Conservation (phyloP, 83 land plant species). For the Thuja plicata region DNA sequence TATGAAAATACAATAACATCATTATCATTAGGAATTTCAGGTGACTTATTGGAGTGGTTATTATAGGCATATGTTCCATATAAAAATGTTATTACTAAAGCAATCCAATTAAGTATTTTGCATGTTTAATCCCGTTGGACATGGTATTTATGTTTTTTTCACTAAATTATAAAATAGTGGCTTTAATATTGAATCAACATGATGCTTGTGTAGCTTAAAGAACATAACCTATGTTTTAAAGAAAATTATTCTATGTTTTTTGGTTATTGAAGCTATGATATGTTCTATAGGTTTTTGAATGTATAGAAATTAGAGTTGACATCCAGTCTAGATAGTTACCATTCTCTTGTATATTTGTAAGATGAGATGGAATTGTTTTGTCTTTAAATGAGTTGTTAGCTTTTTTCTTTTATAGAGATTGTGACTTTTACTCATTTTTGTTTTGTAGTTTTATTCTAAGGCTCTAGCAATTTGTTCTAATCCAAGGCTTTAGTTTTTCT, state of each 20-base stretch:
- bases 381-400: not conserved
- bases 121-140: not conserved
- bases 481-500: not conserved
- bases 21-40: not conserved
- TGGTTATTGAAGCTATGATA: not conserved
- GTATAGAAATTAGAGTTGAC: not conserved
- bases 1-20: not conserved
- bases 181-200: not conserved
- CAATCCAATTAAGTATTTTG: not conserved
- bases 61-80: not conserved
- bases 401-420: not conserved
- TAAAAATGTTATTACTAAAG: not conserved
- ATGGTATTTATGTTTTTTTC: not conserved
- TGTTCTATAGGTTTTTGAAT: not conserved
- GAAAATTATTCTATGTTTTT: not conserved
- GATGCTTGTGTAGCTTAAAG: not conserved
- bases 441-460: not conserved
- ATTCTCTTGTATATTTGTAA: not conserved
- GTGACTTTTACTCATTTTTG: not conserved
- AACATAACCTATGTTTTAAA: not conserved
- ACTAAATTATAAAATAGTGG: not conserved
- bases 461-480: not conserved
- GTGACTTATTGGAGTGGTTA: not conserved
- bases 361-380: not conserved
- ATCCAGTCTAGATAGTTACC: not conserved